These are phyloP conservation scores for Eimeria falciformis DNA, from an alignment of 169 alveolate species.

Conservation along the genomic window DNA sequence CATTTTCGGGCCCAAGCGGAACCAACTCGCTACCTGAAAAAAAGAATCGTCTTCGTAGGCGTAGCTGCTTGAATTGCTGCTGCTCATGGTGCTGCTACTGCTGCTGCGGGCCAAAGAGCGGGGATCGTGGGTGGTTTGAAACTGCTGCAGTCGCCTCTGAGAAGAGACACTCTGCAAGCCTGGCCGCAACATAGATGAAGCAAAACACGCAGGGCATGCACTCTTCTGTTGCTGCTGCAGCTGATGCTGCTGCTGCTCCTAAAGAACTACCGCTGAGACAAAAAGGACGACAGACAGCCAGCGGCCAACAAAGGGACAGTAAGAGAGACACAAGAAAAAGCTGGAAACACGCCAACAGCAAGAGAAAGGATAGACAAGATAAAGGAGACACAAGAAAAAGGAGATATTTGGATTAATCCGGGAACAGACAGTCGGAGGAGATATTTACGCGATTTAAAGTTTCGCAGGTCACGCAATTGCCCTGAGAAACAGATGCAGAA, in stretches of 20 bases:
- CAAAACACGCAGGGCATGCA: neutral
- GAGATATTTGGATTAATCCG: neutral
- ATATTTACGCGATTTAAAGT: neutral
- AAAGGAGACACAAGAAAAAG: conserved; percentile 3
- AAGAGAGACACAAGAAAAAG: neutral
- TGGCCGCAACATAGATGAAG: neutral
- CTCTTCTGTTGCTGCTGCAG: neutral
- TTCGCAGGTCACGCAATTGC: neutral
- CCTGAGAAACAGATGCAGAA: neutral
- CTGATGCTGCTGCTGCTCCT: neutral
- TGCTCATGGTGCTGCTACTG: neutral
- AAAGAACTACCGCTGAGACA: too few species aligned
- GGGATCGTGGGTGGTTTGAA: neutral
- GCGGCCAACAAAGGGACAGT: neutral
- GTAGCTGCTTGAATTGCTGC: conserved; percentile 7
- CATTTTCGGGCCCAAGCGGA: neutral
- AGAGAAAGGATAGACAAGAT: too few species aligned
- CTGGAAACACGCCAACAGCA: neutral
- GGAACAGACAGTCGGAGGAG: neutral
- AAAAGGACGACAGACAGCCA: neutral
- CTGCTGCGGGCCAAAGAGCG: neutral
- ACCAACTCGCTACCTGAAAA: neutral
- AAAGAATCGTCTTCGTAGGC: neutral
- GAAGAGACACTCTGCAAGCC: neutral
- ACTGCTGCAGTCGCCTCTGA: neutral